Percentiles rank a stretch among this genome's conserved stretches.
These are phyloP conservation scores for Colletotrichum coccodes DNA, from an alignment of 2,329 filamentous ascomycete genomes.

Conservation along the genomic window DNA sequence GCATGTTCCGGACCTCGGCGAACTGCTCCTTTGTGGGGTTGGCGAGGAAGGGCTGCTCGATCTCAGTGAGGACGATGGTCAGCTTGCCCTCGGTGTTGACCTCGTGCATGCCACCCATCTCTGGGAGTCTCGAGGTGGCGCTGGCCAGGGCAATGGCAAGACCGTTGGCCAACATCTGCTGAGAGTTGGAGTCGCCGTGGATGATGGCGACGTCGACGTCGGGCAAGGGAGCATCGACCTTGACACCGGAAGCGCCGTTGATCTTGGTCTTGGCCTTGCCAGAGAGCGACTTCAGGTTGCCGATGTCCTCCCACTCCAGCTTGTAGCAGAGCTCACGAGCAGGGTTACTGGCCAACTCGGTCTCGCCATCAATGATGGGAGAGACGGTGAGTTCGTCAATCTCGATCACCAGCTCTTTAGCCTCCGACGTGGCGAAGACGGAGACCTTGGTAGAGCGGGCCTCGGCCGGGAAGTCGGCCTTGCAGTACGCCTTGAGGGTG, in stretches of 20 bases:
- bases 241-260: slow-evolving; percentile 16
- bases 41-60: slow-evolving; percentile 54
- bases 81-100: slow-evolving; percentile 37
- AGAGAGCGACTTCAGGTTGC: slow-evolving; percentile 26
- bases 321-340: slow-evolving; percentile 38
- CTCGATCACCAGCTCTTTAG: slow-evolving; percentile 36
- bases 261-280: slow-evolving; percentile 24
- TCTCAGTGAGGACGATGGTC: slow-evolving; percentile 55
- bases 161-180: slow-evolving; percentile 31
- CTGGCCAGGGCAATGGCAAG: slow-evolving; percentile 29
- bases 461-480: slow-evolving; percentile 31
- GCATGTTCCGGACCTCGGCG: slow-evolving; percentile 45
- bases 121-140: slow-evolving; percentile 32
- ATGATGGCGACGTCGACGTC: slow-evolving; percentile 34
- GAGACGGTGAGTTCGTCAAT: slow-evolving; percentile 38
- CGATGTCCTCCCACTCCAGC: slow-evolving; percentile 36
- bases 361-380: slow-evolving; percentile 35
- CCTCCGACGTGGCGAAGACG: slow-evolving; percentile 32
- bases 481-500: slow-evolving; percentile 37
- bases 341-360: slow-evolving; percentile 26
- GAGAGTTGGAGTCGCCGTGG: slow-evolving; percentile 32
- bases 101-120: slow-evolving; percentile 37
- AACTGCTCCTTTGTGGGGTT: slow-evolving; percentile 51
- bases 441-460: slow-evolving; percentile 34
- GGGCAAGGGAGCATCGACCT: slow-evolving; percentile 27